Evolutionary conservation across 768 basidiomycete species (phyloP), one percentile per base, ranked within the genome.

Genomic region (Tylopilus felleus): DNA sequence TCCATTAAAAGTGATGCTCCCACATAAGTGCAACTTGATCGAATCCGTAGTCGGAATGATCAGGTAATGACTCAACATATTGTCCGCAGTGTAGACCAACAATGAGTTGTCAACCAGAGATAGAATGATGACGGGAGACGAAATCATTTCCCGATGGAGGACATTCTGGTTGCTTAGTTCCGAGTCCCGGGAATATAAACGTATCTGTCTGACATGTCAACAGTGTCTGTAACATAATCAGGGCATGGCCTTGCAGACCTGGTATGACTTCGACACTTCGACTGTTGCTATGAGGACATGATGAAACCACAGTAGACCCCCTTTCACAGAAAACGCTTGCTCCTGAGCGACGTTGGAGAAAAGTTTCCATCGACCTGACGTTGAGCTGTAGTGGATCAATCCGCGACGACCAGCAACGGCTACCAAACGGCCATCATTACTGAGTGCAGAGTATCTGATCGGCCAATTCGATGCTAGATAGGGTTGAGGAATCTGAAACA

Each of bases 291-390:
- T 83, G 50, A 99, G 77, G 10, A 98, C 90, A 66, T 96, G 94
- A 57, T 96, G 90, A 68, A 97, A 98, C 97, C 97, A 99, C 19
- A 96, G 68, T 61, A 99, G 66, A 4, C 97, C 97, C 8, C 97
- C 97, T 66, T 85, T 83, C 16, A 99, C 94, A 6, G 77, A 65
- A 64, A 99, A 94, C 7, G 84, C 84, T 60, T 90, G 84, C 67
- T 98, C 95, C 70, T 98, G 93, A 38, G 80, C 73, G 59, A 86
- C 82, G 60, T 85, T 84, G 7, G 79, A 78, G 62, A 98, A 98
- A 27, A 86, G 65, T 69, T 98, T 98, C 97, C 97, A 99, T 33
- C 96, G 76, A 14, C 97, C 97, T 6, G 94, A 96, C 1, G 87
- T 84, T 29, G 92, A 87, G 60, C 93, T 97, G 65, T 97, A 98